phyloP scores from a whole-genome alignment of 202 grass and related monocot species.

The Carex arenaria region DNA sequence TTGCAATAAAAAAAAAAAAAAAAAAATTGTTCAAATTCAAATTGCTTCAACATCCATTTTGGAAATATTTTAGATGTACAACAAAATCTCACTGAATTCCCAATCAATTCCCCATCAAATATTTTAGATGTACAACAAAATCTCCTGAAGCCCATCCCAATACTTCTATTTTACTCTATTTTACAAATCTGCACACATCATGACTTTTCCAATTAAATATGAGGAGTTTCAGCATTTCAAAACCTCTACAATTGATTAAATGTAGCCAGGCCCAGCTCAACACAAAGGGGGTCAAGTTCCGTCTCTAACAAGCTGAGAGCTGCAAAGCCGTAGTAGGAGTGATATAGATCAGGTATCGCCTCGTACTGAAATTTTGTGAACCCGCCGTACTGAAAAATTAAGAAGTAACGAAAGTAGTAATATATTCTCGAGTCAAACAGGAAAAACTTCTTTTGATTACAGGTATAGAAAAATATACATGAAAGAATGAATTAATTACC shows the following conservation, averaged over 20 bases:
- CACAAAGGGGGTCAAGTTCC: slow-evolving; percentile 35
- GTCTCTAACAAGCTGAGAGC: slow-evolving; percentile 67
- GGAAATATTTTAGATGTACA: background rate
- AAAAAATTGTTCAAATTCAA: background rate
- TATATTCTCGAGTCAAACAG: background rate
- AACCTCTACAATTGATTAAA: slow-evolving; percentile 24
- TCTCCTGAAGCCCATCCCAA: background rate
- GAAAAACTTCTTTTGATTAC: background rate
- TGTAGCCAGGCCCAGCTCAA: slow-evolving; percentile 49
- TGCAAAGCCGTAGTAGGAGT: slow-evolving; percentile 72
- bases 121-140: background rate
- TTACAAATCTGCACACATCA: background rate
- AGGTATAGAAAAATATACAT: background rate
- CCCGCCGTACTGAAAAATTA: slow-evolving; percentile 54
- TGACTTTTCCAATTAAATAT: background rate
- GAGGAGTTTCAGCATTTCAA: background rate
- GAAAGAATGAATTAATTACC: slow-evolving; percentile 29
- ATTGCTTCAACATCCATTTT: background rate
- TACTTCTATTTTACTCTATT: background rate
- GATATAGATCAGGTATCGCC: slow-evolving; percentile 59
- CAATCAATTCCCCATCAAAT: background rate
- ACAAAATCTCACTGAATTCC: background rate
- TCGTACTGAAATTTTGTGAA: slow-evolving; percentile 53
- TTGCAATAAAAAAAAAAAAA: background rate
- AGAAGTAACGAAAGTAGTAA: background rate